These are phyloP conservation scores for Grifola frondosa DNA, from an alignment of 1,284 basidiomycete genomes.

Conservation along the genomic window DNA sequence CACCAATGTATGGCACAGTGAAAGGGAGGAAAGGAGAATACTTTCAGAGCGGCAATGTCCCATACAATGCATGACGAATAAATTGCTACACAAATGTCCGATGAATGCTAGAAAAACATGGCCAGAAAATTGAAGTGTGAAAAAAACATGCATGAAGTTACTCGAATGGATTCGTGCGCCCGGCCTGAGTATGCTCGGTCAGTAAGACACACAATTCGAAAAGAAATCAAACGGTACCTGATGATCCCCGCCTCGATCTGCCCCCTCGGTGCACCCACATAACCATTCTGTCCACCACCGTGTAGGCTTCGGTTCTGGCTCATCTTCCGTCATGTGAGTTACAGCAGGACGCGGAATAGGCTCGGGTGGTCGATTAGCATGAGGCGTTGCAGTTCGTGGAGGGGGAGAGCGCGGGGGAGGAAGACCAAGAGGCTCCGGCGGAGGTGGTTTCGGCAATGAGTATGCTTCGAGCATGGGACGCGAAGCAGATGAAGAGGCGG, in stretches of 20 bases:
- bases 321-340: conserved; percentile 21
- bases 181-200: conserved; percentile 47
- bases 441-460: conserved; percentile 32
- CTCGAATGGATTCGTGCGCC: conserved; percentile 74
- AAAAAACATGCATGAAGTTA: conserved; percentile 29
- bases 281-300: conserved; percentile 84
- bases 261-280: conserved; percentile 71
- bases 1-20: too few species aligned
- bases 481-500: conserved; percentile 5
- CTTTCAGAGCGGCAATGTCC: not conserved
- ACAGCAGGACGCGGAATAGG: conserved; percentile 39
- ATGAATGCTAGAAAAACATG: not conserved
- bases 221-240: conserved; percentile 52
- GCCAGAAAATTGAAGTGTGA: conserved; percentile 1
- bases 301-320: conserved; percentile 37
- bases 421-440: conserved; percentile 56
- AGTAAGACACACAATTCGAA: conserved; percentile 3
- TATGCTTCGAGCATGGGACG: conserved; percentile 24
- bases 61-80: too few species aligned
- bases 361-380: conserved; percentile 37
- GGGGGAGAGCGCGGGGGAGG: conserved; percentile 59
- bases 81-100: conserved; percentile 8
- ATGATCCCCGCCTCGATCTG: conserved; percentile 64
- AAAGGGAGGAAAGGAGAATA: too few species aligned
- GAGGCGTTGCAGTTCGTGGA: conserved; percentile 36